Base-by-base conservation (phyloP, 2,329 filamentous ascomycete genomes). In the Trichoderma sp. region DNA sequence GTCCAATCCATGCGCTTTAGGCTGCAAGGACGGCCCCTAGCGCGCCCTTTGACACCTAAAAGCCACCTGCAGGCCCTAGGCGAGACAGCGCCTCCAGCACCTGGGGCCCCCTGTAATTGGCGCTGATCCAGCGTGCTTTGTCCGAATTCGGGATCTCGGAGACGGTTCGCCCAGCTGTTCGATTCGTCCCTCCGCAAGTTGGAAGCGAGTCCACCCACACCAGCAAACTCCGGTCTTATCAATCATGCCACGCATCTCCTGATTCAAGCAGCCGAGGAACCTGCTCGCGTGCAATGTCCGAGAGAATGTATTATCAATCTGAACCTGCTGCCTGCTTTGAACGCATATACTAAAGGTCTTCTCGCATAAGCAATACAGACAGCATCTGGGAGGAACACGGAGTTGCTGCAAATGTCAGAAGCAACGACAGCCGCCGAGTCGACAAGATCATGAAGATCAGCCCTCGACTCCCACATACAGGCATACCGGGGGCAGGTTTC, bases 91-190 rank as follows among this genome's bases (percentile, higher is more conserved):
- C 44, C 39, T 14, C 15, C 26, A 57, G 54, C 24, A 15, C 12
- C 24, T 5, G 17, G 10, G 19, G 24, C 15, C 19, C 19, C 10
- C 26, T 56, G 34, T 43, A 56, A 5, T 17, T 12, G 9, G 52
- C 15, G 26, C 45, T 24, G 44, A 43, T n/a, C 44, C n/a, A 14
- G 45, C 47, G 39, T 43, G 7, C 41, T 47, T 47, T 24, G 41
- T 54, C 62, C 62, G 56, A 67, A 65, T 65, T 61, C 54, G 62
- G 62, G 45, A 64, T 59, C 45, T 64, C 55, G 62, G 62, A 56
- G 51, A 63, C 34, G 12, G 30, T 19, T 19, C 50, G 41, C 30
- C 48, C 60, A 44, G 48, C 48, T 39, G 44, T 41, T 62, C 39
- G 43, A 39, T 39, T 39, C 58, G 26, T 51, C 47, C n/a, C 45